A percentile compares a stretch with the other conserved stretches of the same genome.
Evolutionary conservation across 1,284 basidiomycete genomes (phyloP).

Genomic region (Fistulinella staudtii): DNA sequence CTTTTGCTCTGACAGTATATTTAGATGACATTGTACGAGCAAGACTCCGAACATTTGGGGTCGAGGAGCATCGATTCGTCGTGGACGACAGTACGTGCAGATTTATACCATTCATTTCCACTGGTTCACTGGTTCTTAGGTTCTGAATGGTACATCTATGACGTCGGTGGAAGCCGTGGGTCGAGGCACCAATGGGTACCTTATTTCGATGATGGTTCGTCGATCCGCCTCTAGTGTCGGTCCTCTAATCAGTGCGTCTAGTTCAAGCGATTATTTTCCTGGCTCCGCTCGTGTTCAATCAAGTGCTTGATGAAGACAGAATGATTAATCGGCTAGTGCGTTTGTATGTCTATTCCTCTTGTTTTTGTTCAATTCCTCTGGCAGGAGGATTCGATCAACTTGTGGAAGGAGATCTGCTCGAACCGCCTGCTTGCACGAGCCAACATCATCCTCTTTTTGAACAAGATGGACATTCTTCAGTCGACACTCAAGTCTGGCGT

Average conservation of each 20-base stretch:
- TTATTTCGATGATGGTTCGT: conserved; percentile 58
- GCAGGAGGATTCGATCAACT: conserved; percentile 56
- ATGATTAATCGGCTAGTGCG: conserved; percentile 38
- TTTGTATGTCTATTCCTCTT: not conserved
- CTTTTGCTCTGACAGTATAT: not conserved
- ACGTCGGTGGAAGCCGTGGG: conserved; percentile 61
- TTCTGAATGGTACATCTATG: conserved; percentile 62
- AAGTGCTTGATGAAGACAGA: conserved; percentile 45
- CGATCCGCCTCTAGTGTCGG: not conserved
- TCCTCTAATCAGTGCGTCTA: conserved; percentile 13
- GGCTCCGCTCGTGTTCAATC: conserved; percentile 47
- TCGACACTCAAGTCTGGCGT: conserved; percentile 57
- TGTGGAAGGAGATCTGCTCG: conserved; percentile 62
- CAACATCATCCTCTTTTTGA: conserved; percentile 63
- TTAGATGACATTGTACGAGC: conserved; percentile 62
- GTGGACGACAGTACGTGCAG: conserved; percentile 45
- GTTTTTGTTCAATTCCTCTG: not conserved
- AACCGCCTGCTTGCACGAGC: conserved; percentile 53
- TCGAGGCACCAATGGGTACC: conserved; percentile 60
- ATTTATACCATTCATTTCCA: conserved; percentile 8
- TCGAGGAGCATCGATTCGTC: conserved; percentile 62
- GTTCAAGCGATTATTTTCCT: conserved; percentile 49
- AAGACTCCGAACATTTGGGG: conserved; percentile 61
- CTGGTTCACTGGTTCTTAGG: conserved; percentile 30
- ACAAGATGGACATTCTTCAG: conserved; percentile 65